These are phyloP conservation scores for Macadamia tetraphylla DNA, from an alignment of 164 flowering plant genomes.

Conservation along the genomic window DNA sequence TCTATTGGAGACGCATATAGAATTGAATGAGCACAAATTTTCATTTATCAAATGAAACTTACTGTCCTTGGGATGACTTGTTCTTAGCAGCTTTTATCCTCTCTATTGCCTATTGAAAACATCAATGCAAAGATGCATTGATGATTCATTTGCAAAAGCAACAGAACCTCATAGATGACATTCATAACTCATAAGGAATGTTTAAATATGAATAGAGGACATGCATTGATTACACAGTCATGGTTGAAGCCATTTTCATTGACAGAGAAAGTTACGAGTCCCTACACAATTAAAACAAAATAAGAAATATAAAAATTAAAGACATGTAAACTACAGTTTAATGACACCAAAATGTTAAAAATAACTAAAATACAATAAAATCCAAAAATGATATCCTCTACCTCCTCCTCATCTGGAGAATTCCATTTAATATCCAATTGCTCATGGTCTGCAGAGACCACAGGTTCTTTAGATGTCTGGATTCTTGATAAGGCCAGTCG, in stretches of 20 bases:
- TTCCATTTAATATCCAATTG: slow-evolving; percentile 74
- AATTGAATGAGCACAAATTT: not conserved
- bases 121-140: not conserved
- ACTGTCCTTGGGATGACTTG: slow-evolving; percentile 93
- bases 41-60: slow-evolving; percentile 18
- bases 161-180: not conserved
- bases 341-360: not conserved
- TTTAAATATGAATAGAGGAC: slow-evolving; percentile 6
- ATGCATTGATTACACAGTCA: slow-evolving; percentile 84
- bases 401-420: slow-evolving; percentile 81
- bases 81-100: slow-evolving; percentile 88
- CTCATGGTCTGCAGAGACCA: slow-evolving; percentile 43
- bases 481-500: slow-evolving; percentile 85
- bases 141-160: not conserved
- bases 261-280: slow-evolving; percentile 60
- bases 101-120: slow-evolving; percentile 64
- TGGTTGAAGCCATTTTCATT: slow-evolving; percentile 88
- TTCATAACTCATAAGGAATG: not conserved
- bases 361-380: not conserved
- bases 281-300: slow-evolving; percentile 28
- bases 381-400: slow-evolving; percentile 9
- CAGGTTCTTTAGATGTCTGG: slow-evolving; percentile 76
- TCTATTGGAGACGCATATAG: slow-evolving; percentile 2
- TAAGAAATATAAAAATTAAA: not conserved
- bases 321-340: not conserved